Evolutionary conservation across 495 filamentous ascomycete species (phyloP).

Genomic region (Oidiodendron maius): DNA sequence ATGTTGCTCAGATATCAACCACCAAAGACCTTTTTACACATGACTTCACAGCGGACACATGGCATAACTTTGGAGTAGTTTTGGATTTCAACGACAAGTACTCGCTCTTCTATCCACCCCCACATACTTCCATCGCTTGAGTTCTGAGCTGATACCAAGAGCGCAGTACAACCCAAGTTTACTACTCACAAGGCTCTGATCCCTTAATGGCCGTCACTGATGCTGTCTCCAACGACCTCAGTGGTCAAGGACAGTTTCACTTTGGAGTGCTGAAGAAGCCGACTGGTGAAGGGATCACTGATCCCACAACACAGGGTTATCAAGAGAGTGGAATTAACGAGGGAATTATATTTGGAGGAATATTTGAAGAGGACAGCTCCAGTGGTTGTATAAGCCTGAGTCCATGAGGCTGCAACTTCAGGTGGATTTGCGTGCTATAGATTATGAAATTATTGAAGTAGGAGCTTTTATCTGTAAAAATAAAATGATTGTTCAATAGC

Average conservation of each 20-base stretch:
- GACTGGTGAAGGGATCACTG: conserved; percentile 24
- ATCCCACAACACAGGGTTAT: conserved; percentile 34
- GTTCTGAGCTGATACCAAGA: too few relatives aligned
- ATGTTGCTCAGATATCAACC: conserved; percentile 28
- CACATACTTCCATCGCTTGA: too few relatives aligned
- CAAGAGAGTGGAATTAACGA: conserved; percentile 37
- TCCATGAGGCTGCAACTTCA: too few relatives aligned
- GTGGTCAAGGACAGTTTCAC: conserved; percentile 41
- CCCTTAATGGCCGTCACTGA: conserved; percentile 29
- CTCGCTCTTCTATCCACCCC: neutral
- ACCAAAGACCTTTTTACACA: conserved; percentile 33
- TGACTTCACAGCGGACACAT: conserved; percentile 29
- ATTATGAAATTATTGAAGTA: too few relatives aligned
- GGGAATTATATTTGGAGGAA: conserved; percentile 39
- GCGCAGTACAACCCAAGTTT: conserved; percentile 34
- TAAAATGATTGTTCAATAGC: too few relatives aligned
- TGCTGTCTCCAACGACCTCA: conserved; percentile 31
- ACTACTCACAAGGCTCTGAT: conserved; percentile 30
- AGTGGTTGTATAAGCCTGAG: conserved; percentile 27
- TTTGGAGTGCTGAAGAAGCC: conserved; percentile 41
- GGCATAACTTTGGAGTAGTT: conserved; percentile 43
- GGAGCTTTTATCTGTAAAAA: too few relatives aligned
- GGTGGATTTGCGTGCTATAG: too few relatives aligned
- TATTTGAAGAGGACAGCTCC: conserved; percentile 38
- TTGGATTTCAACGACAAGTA: conserved; percentile 37